Conservation (phyloP, 805 yeast genomes). For the Kuraishia molischiana region DNA sequence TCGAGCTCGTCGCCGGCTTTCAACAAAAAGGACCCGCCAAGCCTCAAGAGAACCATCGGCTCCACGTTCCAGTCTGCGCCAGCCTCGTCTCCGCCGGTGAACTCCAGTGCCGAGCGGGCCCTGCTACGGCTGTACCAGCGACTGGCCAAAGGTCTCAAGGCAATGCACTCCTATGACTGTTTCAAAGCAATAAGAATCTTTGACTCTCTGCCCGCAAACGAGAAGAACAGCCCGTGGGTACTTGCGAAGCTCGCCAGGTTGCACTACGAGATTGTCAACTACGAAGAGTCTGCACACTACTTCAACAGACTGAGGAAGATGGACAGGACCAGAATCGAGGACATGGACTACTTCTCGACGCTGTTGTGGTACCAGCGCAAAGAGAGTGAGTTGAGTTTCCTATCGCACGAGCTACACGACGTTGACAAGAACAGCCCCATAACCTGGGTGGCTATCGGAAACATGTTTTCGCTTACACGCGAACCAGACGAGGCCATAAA, state of each 20-base stretch:
- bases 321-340: slow-evolving; percentile 73
- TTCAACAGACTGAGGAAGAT: slow-evolving; percentile 52
- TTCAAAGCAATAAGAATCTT: slow-evolving; percentile 67
- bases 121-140: slow-evolving; percentile 37
- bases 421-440: slow-evolving; percentile 59
- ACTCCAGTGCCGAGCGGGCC: slow-evolving; percentile 23
- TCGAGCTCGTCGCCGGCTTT: slow-evolving; percentile 1
- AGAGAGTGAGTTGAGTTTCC: slow-evolving; percentile 66
- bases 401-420: slow-evolving; percentile 74
- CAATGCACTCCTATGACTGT: slow-evolving; percentile 62
- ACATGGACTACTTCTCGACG: slow-evolving; percentile 89
- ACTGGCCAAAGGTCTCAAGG: slow-evolving; percentile 52
- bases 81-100: neutral
- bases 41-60: slow-evolving; percentile 15
- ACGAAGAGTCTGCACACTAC: slow-evolving; percentile 60
- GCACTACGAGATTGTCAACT: slow-evolving; percentile 82
- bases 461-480: slow-evolving; percentile 69
- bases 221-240: slow-evolving; percentile 76
- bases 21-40: slow-evolving; percentile 8
- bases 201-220: slow-evolving; percentile 51
- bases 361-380: slow-evolving; percentile 87
- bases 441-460: slow-evolving; percentile 90
- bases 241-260: slow-evolving; percentile 69
- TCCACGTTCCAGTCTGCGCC: slow-evolving; percentile 8
- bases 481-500: slow-evolving; percentile 87